These are phyloP conservation scores for Sarcodon sp. DNA, from an alignment of 768 basidiomycete species.

Conservation along the genomic window DNA sequence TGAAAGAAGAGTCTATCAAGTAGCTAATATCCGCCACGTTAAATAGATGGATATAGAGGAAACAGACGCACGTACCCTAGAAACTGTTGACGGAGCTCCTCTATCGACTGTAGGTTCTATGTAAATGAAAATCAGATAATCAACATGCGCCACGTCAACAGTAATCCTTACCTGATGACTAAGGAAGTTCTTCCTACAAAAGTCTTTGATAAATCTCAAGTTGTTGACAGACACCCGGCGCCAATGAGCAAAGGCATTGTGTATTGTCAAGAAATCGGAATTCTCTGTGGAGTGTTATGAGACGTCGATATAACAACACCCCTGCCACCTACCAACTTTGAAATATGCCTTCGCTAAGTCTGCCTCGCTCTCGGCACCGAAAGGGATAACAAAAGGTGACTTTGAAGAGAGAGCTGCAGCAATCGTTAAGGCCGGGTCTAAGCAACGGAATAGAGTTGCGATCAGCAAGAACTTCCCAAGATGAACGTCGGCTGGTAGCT, in stretches of 20 bases:
- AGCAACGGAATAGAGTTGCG: constrained; percentile 74
- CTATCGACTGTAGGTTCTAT: constrained; percentile 89
- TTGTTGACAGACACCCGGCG: constrained; percentile 56
- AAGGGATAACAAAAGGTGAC: constrained; percentile 83
- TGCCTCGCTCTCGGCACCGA: constrained; percentile 80
- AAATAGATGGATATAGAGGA: constrained; percentile 2
- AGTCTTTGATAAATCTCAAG: constrained; percentile 46
- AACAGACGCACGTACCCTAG: constrained; percentile 8
- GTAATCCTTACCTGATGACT: constrained; percentile 55
- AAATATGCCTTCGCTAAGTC: constrained; percentile 75
- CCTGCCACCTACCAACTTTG: constrained; percentile 40
- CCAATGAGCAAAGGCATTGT: constrained; percentile 86
- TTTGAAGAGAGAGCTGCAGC: constrained; percentile 89
- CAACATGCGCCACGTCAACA: too few species aligned
- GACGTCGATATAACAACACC: background rate
- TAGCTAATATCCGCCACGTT: constrained; percentile 33
- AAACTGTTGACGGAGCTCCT: constrained; percentile 83
- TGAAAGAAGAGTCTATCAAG: constrained; percentile 79
- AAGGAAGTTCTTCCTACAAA: constrained; percentile 70
- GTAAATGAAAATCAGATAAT: background rate
- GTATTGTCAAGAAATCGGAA: constrained; percentile 89
- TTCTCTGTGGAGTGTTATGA: constrained; percentile 43
- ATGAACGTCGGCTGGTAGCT: constrained; percentile 91
- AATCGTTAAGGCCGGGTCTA: constrained; percentile 95
- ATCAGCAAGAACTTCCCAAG: constrained; percentile 87